Percentiles rank a stretch among this genome's conserved stretches.
Evolutionary conservation across 345 rosid species (phyloP).

Genomic region (Dipteronia sinensis): DNA sequence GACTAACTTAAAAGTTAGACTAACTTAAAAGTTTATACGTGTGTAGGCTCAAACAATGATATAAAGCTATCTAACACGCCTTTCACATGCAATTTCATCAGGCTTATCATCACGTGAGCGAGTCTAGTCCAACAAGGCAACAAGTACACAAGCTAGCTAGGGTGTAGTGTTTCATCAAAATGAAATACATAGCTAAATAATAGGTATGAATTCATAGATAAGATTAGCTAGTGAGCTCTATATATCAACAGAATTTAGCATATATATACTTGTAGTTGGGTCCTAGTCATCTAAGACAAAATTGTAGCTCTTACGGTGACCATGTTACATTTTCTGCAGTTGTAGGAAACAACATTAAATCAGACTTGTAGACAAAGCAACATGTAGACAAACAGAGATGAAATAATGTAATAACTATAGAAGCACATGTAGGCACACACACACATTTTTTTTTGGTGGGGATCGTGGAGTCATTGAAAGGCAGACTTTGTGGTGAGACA

Average conservation of each 20-base stretch:
- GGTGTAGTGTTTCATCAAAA: background rate
- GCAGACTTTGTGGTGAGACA: slow-evolving; percentile 10
- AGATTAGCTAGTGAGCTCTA: background rate
- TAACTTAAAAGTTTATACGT: too few species aligned
- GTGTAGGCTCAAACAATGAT: too few species aligned
- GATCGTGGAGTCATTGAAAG: slow-evolving; percentile 10
- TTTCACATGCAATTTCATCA: too few species aligned
- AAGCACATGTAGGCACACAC: slow-evolving; percentile 25
- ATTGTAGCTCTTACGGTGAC: background rate
- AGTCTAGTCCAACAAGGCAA: too few species aligned
- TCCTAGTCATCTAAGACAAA: background rate
- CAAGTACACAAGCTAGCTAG: background rate
- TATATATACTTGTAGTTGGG: background rate
- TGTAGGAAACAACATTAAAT: slow-evolving; percentile 15
- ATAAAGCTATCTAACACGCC: too few species aligned
- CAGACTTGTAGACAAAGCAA: slow-evolving; percentile 12
- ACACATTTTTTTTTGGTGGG: background rate
- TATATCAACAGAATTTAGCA: background rate
- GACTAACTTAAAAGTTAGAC: too few species aligned
- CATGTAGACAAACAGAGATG: slow-evolving; percentile 16
- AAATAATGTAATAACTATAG: background rate
- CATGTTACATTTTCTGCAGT: background rate
- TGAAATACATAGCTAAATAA: background rate
- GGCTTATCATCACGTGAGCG: too few species aligned
- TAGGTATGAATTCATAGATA: background rate